Base-by-base conservation (phyloP, 2,329 filamentous ascomycete genomes). In the Colletotrichum higginsianum region DNA sequence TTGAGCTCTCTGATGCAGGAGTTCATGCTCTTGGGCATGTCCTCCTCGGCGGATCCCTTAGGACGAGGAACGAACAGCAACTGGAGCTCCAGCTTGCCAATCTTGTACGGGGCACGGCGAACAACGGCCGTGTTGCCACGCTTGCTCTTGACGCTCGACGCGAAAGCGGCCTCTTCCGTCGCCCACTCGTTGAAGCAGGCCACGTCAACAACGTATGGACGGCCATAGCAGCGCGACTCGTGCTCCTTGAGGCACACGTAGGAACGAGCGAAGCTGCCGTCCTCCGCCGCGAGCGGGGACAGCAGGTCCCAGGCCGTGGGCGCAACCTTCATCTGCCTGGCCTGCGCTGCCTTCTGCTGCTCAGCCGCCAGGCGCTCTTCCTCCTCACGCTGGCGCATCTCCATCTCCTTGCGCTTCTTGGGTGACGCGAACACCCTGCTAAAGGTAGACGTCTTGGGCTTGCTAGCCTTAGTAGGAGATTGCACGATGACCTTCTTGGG, bases 1-100 rank as follows among this genome's bases (percentile, higher is more conserved):
- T 93, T 94, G 84, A 99, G 91, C 84, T 98, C 96, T 21, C 96
- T 90, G 76, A 98, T 93, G 81, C 95, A 98, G 53, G 94, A 93
- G 82, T 96, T 97, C 95, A 99, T 98, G 85, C 95, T 98, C 91
- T 98, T 98, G 66, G 96, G 96, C 94, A 99, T 98, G 76, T 98
- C 96, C 18, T 98, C 95, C 75, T 98, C 96, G 61, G 91, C 91
- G 40, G 91, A 88, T 55, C 93, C 93, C 85, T 94, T 96, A 5
- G 96, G 96, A 77, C 95, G 94, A 0, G 96, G 96, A 1, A 99
- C 95, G 78, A 98, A 99, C 16, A 99, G 87, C 11, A 99, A 88
- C 84, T 99, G 96, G 49, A 99, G 86, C 80, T 98, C 94, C 66
- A 99, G 88, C 84, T 98, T 98, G 75, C 95, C 96, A 78, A 99